Evolutionary conservation across 1,284 basidiomycete species (phyloP), one percentile per base, ranked within the genome.

Genomic region (Irpex rosettiformis): DNA sequence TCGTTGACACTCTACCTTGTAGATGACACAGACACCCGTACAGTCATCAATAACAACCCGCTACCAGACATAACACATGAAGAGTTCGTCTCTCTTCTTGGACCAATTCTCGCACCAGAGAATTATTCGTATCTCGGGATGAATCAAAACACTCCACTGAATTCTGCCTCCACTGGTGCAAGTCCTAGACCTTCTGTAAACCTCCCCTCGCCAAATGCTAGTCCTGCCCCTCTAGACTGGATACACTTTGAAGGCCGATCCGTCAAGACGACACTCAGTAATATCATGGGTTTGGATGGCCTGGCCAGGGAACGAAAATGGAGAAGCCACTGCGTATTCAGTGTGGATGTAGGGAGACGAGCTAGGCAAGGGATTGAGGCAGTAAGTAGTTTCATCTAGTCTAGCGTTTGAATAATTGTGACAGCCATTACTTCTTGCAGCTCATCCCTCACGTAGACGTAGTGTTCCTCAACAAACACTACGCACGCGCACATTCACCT

Each of bases 1-100:
- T 25, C 28, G 57, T 61, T 64, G 48, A 58, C 54, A 29, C 33
- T 13, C 22, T 30, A 51, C 30, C 40, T 37, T 54, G 18, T 64
- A 88, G 86, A 75, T 45, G 84, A 89, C 62, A 79, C 79, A 48
- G 79, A 82, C 67, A 73, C 79, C 5, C 80, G 82, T 33, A 85
- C 88, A 4, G 85, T 92, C 52, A 83, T 92, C 65, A 91, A 93
- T 71, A 89, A 93, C 70, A 93, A 92, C 66, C 90, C 91, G 2
- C 76, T 93, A 4, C 90, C 89, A 1, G 90, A 93, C 64, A 83
- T 92, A 61, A 86, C 88, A 0, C 90, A 92, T 63, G 90, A 92
- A 62, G 90, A 93, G 64, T 93, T 93, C 64, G 83, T 93, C 30
- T 81, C 86, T 3, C 74, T 90, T 33, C 77, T 92, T 1, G 88